Conservation (phyloP, 1,139 yeast species). For the Suhomyces atakaporum region DNA sequence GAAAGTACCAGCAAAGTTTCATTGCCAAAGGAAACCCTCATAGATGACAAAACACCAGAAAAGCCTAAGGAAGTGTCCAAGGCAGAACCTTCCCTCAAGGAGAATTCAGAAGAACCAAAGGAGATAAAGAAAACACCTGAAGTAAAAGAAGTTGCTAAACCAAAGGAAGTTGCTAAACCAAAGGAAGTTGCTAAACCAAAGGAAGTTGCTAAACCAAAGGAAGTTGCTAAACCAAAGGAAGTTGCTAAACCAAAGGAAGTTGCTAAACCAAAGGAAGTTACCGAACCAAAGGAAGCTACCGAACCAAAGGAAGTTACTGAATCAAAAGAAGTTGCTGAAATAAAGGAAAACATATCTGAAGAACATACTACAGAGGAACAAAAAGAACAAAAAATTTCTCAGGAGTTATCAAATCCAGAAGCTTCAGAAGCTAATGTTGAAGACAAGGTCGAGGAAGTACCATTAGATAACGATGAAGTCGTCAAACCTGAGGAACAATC, state of each 20-base stretch:
- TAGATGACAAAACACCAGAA: conserved; percentile 37
- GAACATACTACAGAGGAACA: conserved; percentile 9
- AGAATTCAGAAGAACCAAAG: conserved; percentile 8
- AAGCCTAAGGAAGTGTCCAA: too few relatives aligned
- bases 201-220: conserved; percentile 8
- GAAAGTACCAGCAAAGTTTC: conserved; percentile 34
- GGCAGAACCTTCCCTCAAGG: too few relatives aligned
- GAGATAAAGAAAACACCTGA: conserved; percentile 4
- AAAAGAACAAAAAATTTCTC: background rate
- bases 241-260: conserved; percentile 7
- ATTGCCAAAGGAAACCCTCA: conserved; percentile 47
- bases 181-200: conserved; percentile 11
- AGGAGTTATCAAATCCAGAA: too few relatives aligned
- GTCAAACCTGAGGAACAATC: background rate
- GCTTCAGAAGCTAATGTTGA: background rate
- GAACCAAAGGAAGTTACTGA: conserved; percentile 11
- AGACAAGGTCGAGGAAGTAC: background rate
- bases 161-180: conserved; percentile 4
- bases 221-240: conserved; percentile 3
- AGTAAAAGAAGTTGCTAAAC: conserved; percentile 5
- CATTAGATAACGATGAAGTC: conserved; percentile 1
- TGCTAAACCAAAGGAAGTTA: conserved; percentile 3
- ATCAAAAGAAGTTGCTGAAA: conserved; percentile 9
- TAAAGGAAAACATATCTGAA: conserved; percentile 3
- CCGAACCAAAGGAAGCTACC: conserved; percentile 1